phyloP scores from a whole-genome alignment of 2,329 filamentous ascomycete genomes.

The Sordariomycetes sp. region DNA sequence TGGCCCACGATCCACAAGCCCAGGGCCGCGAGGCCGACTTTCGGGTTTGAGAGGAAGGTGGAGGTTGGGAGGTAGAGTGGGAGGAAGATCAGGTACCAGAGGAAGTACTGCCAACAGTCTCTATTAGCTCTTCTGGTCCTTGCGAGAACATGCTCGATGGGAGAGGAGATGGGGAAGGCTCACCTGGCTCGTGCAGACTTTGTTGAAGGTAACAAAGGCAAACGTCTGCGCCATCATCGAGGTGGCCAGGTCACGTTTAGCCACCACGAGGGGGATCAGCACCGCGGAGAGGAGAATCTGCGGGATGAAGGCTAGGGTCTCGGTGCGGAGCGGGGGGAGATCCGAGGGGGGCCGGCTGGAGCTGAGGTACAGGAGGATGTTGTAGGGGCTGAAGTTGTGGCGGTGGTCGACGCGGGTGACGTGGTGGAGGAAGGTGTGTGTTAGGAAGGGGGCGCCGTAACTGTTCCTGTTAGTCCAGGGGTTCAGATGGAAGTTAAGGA shows the following conservation, averaged over 20 bases:
- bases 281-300: conserved; percentile 72
- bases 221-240: conserved; percentile 93
- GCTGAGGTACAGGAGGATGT: conserved; percentile 75
- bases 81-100: conserved; percentile 93
- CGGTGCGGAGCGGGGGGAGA: conserved; percentile 31
- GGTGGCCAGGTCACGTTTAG: conserved; percentile 67
- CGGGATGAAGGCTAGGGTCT: conserved; percentile 78
- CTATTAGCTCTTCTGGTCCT: not conserved
- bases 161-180: conserved; percentile 11
- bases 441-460: conserved; percentile 69
- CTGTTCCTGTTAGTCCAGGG: conserved; percentile 21
- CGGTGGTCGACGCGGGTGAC: conserved; percentile 87
- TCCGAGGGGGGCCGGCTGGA: conserved; percentile 42
- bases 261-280: conserved; percentile 60
- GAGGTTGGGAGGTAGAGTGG: conserved; percentile 82
- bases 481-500: not conserved
- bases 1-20: conserved; percentile 66
- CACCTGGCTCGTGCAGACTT: conserved; percentile 97
- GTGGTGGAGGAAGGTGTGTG: conserved; percentile 89
- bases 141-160: not conserved
- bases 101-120: conserved; percentile 58
- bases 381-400: conserved; percentile 97
- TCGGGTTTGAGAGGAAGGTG: conserved; percentile 47
- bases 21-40: conserved; percentile 51
- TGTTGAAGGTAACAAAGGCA: conserved; percentile 95